Evolutionary conservation across 176 grass and related monocot species (phyloP).

Genomic region (Echinochloa phyllopogon): DNA sequence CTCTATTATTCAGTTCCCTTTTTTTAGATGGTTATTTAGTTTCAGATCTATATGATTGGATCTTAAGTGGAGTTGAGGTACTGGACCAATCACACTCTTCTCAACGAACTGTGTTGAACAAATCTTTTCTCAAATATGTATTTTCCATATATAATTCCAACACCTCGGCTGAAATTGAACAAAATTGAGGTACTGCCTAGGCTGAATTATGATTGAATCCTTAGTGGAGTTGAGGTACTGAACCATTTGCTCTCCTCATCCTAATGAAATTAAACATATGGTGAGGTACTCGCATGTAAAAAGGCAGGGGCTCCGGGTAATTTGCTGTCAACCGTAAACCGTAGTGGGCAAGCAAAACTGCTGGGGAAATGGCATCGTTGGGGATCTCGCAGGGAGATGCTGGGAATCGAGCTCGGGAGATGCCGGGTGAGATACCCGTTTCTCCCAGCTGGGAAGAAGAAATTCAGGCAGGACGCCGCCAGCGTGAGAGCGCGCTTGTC

Average conservation of each 20-base stretch:
- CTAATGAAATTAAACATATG: neutral
- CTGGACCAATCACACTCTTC: too few relatives aligned
- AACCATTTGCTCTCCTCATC: neutral
- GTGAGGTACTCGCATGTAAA: neutral
- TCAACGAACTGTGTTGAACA: neutral
- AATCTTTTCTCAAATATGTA: neutral
- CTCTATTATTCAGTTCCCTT: neutral
- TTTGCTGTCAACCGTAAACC: constrained; percentile 11
- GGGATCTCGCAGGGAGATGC: constrained; percentile 51
- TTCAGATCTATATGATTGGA: neutral
- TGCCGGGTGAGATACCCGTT: constrained; percentile 45
- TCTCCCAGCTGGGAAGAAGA: neutral
- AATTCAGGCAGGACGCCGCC: neutral
- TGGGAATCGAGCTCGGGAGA: constrained; percentile 50
- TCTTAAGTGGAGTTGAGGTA: neutral
- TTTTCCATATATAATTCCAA: too few relatives aligned
- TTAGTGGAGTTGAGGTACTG: neutral
- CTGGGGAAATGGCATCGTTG: constrained; percentile 27
- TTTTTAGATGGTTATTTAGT: neutral
- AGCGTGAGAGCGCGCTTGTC: neutral
- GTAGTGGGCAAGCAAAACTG: neutral
- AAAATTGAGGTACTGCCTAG: too few relatives aligned
- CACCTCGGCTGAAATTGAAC: neutral
- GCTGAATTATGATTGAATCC: neutral
- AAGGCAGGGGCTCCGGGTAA: neutral